Conservation (phyloP, 495 filamentous ascomycete species). For the Aspergillus steynii region DNA sequence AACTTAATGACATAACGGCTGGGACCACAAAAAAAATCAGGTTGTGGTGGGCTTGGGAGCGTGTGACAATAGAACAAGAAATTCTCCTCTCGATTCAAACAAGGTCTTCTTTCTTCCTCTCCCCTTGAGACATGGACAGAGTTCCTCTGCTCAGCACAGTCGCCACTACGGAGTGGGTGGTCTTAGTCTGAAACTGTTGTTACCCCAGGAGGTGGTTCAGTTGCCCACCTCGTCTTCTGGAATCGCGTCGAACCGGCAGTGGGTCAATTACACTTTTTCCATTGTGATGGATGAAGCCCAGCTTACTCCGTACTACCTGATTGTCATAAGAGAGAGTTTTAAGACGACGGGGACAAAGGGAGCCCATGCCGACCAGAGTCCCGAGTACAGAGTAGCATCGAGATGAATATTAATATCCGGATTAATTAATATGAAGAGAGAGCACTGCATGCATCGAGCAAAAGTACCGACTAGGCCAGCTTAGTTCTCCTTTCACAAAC, state of each 20-base stretch:
- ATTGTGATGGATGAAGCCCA: not conserved
- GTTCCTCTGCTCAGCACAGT: not conserved
- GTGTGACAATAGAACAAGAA: constrained; percentile 50
- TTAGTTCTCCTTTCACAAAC: not conserved
- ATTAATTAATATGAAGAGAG: too few species aligned
- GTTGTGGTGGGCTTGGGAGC: constrained; percentile 41
- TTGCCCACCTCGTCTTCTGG: constrained; percentile 4
- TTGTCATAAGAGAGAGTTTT: not conserved
- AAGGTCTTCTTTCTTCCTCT: constrained; percentile 8
- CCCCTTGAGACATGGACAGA: not conserved
- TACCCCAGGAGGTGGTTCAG: not conserved
- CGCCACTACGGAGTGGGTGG: not conserved
- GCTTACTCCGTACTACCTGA: not conserved
- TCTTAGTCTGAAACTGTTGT: constrained; percentile 3
- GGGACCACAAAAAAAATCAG: constrained; percentile 41
- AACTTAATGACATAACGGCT: constrained; percentile 51
- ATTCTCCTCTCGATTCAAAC: constrained; percentile 48
- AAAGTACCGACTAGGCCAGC: not conserved
- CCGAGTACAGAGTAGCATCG: not conserved
- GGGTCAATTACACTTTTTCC: not conserved
- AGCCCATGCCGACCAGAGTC: not conserved
- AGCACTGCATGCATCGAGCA: not conserved
- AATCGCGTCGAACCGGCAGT: constrained; percentile 8
- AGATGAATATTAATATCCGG: not conserved
- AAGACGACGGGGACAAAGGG: not conserved